Base-by-base conservation (phyloP, 2,329 filamentous ascomycete genomes). In the Elsinoe australis region DNA sequence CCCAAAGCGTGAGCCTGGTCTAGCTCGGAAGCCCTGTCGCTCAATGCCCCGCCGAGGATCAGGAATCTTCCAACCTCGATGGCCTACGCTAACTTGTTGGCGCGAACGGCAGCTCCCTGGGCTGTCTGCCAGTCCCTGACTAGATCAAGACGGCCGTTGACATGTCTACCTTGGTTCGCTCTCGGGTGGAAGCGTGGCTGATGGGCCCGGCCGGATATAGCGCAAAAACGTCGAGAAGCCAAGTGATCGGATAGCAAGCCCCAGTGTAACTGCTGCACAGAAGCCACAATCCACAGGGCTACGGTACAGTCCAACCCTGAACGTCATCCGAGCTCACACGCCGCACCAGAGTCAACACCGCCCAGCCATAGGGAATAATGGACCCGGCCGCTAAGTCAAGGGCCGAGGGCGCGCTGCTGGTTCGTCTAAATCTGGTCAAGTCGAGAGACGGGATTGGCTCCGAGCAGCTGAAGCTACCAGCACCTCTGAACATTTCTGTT, bases 281-380 rank as follows among this genome's bases (percentile, higher is more conserved):
- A 15, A 44, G 39, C 22, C 39, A 44, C n/a, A 44, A 44, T 22
- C 39, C 39, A 44, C 22, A 44, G 39, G 39, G 39, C 39, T 44
- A 31, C 26, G 17, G 19, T 26, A 22, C 39, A 29, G 6, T 31
- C 12, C 26, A 26, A 12, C 39, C 17, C 14, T 31, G 39, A 44
- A 44, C 39, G 39, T 44, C 39, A 44, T 44, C 39, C 39, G 39
- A 44, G 39, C 39, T 44, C 14, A 8, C 12, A 31, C 26, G 18
- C 5, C 14, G 24, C 26, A 26, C 17, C 24, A 21, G 14, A 26
- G n/a, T 17, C 9, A 8, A 15, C n/a, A n/a, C 15, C 24, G 39
- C 28, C 39, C 26, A 32, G 39, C 26, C 26, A 31, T 32, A 44
- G 24, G 39, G 10, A 29, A 28, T 31, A 32, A 24, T 44, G 39